Conservation (phyloP, 2,329 filamentous ascomycete species). For the Aspergillus pseudoviridinutans region DNA sequence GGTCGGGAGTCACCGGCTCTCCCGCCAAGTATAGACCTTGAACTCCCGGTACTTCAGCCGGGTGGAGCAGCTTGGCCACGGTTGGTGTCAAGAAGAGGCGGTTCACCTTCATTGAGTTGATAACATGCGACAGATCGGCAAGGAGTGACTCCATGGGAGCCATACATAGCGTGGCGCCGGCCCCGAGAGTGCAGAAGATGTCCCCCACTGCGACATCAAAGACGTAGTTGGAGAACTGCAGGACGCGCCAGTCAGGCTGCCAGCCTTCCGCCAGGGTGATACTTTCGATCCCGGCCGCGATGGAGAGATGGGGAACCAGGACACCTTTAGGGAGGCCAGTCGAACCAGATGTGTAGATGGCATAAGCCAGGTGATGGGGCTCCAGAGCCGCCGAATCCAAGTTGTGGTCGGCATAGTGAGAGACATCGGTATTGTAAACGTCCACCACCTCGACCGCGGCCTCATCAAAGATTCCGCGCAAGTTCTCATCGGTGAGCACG, state of each 20-base stretch:
- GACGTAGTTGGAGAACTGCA: slow-evolving; percentile 11
- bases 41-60: no score
- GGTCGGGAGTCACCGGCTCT: slow-evolving; percentile 11
- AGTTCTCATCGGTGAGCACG: slow-evolving; percentile 1
- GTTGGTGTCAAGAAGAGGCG: slow-evolving; percentile 8
- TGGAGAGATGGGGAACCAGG: slow-evolving; percentile 8
- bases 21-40: slow-evolving; percentile 8
- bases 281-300: slow-evolving; percentile 1
- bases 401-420: neutral
- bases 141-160: slow-evolving; percentile 1
- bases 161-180: slow-evolving; percentile 2
- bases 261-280: neutral
- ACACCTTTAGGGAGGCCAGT: slow-evolving; percentile 15
- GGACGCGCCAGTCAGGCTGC: slow-evolving; percentile 3
- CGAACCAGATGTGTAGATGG: slow-evolving; percentile 12
- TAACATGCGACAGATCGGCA: slow-evolving; percentile 2
- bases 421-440: neutral
- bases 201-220: slow-evolving; percentile 11
- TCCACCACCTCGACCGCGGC: neutral
- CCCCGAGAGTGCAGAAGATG: slow-evolving; percentile 4
- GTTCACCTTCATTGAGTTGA: slow-evolving; percentile 3
- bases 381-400: neutral
- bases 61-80: slow-evolving; percentile 6
- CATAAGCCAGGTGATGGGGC: slow-evolving; percentile 8
- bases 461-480: neutral